These are phyloP conservation scores for Scleroderma citrinum DNA, from an alignment of 768 basidiomycete genomes.

Conservation along the genomic window DNA sequence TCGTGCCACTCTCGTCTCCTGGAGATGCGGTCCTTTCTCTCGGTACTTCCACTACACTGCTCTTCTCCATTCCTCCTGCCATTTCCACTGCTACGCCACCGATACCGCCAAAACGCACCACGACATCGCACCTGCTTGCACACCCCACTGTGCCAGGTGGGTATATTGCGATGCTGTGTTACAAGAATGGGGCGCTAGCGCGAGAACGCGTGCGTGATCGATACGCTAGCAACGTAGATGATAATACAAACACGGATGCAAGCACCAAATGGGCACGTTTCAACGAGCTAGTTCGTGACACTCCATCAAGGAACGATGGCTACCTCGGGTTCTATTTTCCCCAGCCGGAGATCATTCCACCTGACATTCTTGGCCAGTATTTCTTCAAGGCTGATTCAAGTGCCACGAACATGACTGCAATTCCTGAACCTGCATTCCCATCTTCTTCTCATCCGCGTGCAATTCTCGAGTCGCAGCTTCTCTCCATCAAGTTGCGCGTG, in stretches of 20 bases:
- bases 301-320: constrained; percentile 53
- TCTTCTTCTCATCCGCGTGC: constrained; percentile 56
- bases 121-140: constrained; percentile 68
- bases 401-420: no score
- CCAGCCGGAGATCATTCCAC: constrained; percentile 83
- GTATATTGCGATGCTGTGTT: constrained; percentile 88
- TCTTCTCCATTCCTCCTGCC: constrained; percentile 68
- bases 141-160: constrained; percentile 58
- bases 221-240: constrained; percentile 39
- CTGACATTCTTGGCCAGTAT: constrained; percentile 66
- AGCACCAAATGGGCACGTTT: constrained; percentile 54
- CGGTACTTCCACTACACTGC: constrained; percentile 83
- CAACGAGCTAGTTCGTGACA: constrained; percentile 55
- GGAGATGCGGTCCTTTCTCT: constrained; percentile 83
- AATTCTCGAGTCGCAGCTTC: constrained; percentile 79
- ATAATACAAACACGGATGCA: no score
- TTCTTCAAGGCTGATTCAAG: constrained; percentile 41
- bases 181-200: constrained; percentile 83
- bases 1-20: constrained; percentile 65
- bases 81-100: constrained; percentile 33
- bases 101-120: constrained; percentile 64
- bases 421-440: constrained; percentile 31
- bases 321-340: constrained; percentile 75
- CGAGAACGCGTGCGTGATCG: constrained; percentile 70
- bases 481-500: constrained; percentile 73